Base-by-base conservation (phyloP, 1,284 basidiomycete species). In the Malassezia pachydermatis region DNA sequence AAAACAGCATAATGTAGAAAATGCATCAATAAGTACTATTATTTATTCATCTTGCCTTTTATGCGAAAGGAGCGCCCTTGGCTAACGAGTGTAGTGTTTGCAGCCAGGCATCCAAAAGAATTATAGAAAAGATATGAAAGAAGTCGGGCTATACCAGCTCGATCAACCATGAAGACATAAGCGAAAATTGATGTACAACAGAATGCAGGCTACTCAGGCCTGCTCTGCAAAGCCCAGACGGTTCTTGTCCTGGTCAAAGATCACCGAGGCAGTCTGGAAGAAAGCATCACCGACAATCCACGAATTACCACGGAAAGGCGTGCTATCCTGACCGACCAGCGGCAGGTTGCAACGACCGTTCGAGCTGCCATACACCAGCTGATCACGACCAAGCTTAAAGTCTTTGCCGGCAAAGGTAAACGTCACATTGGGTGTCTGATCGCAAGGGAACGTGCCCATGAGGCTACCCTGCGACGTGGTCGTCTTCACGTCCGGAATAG, bases 201-300 rank as follows among this genome's bases (percentile, higher is more conserved):
- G 11, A 10, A 30, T 5, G 16, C 16, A n/a, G 4, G 29, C 29
- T 30, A 2, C 11, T 30, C 16, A 32, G 8, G 39, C 33, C 35
- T 50, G 48, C n/a, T 28, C 14, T 10, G 74, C 73, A 57, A 76
- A 75, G 16, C 75, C 75, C 48, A 76, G 70, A 8, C 60, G 58
- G 54, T 66, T 68, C 35, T 70, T 60, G 45, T 58, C 71, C 23
- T 71, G 42, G 58, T 75, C 72, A 58, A 76, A 76, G 25, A 72
- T 66, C 20, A 65, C 57, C 48, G 72, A 68, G 34, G 59, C 58
- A 53, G 65, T 62, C 34, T 52, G 51, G 44, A 70, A 59, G 45
- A 56, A 62, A 41, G 64, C 56, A 55, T 74, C 73, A 39, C 74
- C 75, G 5, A 74, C 58, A 46, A 76, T 65, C 72, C 73, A 76